Conservation (phyloP, 345 rosid genomes). For the Capsella bursapastoris region DNA sequence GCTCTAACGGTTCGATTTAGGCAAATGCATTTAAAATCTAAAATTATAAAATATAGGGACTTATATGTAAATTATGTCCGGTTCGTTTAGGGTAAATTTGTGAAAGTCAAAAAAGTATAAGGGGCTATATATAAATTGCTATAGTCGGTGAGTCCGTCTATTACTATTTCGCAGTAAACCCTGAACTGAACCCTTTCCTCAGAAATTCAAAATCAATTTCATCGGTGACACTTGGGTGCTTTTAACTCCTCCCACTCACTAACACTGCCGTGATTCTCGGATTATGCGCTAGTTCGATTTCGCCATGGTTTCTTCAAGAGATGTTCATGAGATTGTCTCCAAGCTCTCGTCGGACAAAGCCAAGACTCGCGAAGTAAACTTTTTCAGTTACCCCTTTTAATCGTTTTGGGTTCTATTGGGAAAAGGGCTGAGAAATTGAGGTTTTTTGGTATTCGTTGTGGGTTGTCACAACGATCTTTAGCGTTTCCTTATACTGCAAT, state of each 20-base stretch:
- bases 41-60: background rate
- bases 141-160: constrained; percentile 5
- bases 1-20: constrained; percentile 1
- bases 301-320: constrained; percentile 63
- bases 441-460: background rate
- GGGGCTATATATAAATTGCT: background rate
- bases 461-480: constrained; percentile 13
- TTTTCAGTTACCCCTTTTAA: constrained; percentile 6
- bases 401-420: constrained; percentile 33
- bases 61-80: background rate
- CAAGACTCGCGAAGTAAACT: constrained; percentile 75
- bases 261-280: constrained; percentile 23
- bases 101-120: background rate
- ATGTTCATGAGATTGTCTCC: constrained; percentile 76
- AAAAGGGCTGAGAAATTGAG: constrained; percentile 14
- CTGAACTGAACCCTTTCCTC: constrained; percentile 34
- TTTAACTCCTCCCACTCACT: constrained; percentile 8
- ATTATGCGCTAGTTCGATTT: constrained; percentile 30
- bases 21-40: background rate
- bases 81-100: background rate
- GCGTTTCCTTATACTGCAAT: constrained; percentile 17
- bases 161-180: constrained; percentile 25
- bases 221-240: background rate
- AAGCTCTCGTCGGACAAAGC: constrained; percentile 96
- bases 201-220: constrained; percentile 26